Conservation (phyloP, 2,329 filamentous ascomycete genomes). For the Venturia aucupariae region DNA sequence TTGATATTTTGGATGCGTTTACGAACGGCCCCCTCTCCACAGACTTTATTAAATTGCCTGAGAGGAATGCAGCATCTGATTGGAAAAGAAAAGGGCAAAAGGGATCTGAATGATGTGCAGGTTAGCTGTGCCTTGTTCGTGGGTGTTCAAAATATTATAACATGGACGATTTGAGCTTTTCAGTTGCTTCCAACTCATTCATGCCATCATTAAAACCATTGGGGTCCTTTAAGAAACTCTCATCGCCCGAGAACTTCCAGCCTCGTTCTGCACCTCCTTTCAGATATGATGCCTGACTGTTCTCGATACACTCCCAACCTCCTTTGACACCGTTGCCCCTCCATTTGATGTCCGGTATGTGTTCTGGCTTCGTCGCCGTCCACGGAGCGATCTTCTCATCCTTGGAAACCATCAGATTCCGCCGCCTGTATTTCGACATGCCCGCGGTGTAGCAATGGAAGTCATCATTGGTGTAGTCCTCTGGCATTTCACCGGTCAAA, state of each 20-base stretch:
- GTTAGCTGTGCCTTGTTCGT: background rate
- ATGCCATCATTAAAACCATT: constrained; percentile 11
- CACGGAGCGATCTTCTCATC: constrained; percentile 20
- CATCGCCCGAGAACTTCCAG: constrained; percentile 48
- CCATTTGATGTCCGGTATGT: constrained; percentile 43
- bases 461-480: constrained; percentile 62
- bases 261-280: constrained; percentile 74
- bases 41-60: no score
- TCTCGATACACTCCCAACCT: constrained; percentile 69
- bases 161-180: constrained; percentile 11
- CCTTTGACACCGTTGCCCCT: constrained; percentile 56
- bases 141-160: constrained; percentile 14
- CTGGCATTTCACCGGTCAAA: constrained; percentile 69
- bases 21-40: no score
- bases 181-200: constrained; percentile 7
- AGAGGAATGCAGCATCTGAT: no score
- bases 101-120: background rate
- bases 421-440: constrained; percentile 57
- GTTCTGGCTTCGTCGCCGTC: constrained; percentile 23
- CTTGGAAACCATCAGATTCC: constrained; percentile 20
- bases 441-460: constrained; percentile 80
- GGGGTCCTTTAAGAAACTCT: constrained; percentile 12
- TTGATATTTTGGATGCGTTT: no score
- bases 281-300: constrained; percentile 81
- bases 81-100: background rate